Base-by-base conservation (phyloP, 306 rosid species). In the Quillaja saponaria region DNA sequence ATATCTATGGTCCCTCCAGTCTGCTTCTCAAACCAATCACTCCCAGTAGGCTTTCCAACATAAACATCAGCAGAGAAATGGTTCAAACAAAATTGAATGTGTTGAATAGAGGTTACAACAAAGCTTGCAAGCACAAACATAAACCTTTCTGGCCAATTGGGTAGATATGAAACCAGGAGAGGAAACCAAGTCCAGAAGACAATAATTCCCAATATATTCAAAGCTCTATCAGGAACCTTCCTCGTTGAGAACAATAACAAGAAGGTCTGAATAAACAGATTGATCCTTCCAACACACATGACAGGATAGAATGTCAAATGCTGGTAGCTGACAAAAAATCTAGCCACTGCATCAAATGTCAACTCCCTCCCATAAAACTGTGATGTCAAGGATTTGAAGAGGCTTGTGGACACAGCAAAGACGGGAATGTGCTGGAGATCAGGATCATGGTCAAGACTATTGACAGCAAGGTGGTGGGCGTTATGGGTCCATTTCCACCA, bases 401-500 rank as follows among this genome's bases (percentile, higher is more conserved):
- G 64, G 3, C 69, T 66, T 0, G 82, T 15, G 0, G 97, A 90
- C 9, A 90, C 97, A 0, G 95, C 97, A 15, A 90, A 85, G 55
- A 90, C 81, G 0, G 95, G 97, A 33, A 90, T 83, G 58, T 90
- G 94, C 47, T 90, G 97, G 35, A 90, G 81, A 85, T 90, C 97
- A 2, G 97, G 97, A 34, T 90, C 97, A 45, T 85, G 53, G 49
- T 90, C 97, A 14, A 90, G 95, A 51, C 94, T 87, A 58, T 90
- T 90, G 63, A 90, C 82, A 38, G 95, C 81, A 42, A 90, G 71
- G 55, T 90, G 97, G 61, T 87, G 97, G n/a, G 88, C 90, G 55
- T 90, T 90, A 60, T 90, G 97, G 41, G 95, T 90, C 97, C 97
- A 90, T 34, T 90, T 90, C 97, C 97, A 90, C 94, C 97, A 87